Evolutionary conservation across 345 rosid species (phyloP).

Genomic region (Luvunga scandens): DNA sequence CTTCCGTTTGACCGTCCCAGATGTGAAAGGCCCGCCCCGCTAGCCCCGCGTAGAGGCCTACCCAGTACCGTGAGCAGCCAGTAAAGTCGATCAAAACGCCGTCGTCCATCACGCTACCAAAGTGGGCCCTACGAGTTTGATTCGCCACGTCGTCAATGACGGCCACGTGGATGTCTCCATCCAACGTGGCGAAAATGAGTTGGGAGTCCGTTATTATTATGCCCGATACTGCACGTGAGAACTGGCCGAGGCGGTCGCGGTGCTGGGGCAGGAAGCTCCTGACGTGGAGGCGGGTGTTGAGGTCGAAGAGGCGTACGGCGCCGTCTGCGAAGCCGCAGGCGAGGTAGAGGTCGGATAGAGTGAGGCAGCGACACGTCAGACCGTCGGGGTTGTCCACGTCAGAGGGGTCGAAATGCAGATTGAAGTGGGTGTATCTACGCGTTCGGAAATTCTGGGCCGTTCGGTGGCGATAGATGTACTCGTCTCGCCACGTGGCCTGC

Average conservation of each 20-base stretch:
- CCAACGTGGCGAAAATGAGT: conserved; percentile 65
- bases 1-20: conserved; percentile 63
- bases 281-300: conserved; percentile 50
- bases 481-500: conserved; percentile 69
- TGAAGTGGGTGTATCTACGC: conserved; percentile 32
- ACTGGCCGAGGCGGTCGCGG: conserved; percentile 63
- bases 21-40: conserved; percentile 76
- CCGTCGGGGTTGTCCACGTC: conserved; percentile 59
- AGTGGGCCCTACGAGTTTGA: conserved; percentile 50
- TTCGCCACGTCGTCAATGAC: conserved; percentile 24
- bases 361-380: conserved; percentile 69
- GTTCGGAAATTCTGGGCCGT: conserved; percentile 60
- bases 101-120: conserved; percentile 56
- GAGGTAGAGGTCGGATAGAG: conserved; percentile 70
- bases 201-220: conserved; percentile 43
- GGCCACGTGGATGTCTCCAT: conserved; percentile 82
- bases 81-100: conserved; percentile 82
- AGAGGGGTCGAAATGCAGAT: conserved; percentile 57
- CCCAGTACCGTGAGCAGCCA: conserved; percentile 80
- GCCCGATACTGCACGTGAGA: conserved; percentile 77
- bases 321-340: conserved; percentile 92
- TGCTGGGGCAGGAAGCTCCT: conserved; percentile 59
- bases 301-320: conserved; percentile 67
- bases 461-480: conserved; percentile 61
- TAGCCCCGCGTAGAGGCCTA: conserved; percentile 80